These are phyloP conservation scores for Gossypium turneri DNA, from an alignment of 345 rosid genomes.

Conservation along the genomic window DNA sequence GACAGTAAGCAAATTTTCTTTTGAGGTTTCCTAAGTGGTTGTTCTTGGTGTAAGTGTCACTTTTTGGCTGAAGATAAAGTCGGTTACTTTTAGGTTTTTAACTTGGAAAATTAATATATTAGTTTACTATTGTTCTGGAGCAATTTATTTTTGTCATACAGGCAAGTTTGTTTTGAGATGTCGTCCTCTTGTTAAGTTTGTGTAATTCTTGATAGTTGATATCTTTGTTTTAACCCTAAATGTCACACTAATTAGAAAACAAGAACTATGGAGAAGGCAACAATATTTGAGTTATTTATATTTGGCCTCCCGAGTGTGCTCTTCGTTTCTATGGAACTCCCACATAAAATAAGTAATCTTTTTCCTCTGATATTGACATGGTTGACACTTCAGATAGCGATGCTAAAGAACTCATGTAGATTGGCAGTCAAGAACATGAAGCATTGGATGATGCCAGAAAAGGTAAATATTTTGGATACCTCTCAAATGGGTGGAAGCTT, in stretches of 20 bases:
- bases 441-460: slow-evolving; percentile 78
- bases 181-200: background rate
- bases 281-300: background rate
- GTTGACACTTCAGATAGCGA: slow-evolving; percentile 47
- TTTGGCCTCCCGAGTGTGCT: background rate
- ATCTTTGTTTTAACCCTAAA: background rate
- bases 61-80: background rate
- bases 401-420: slow-evolving; percentile 56
- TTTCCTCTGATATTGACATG: background rate
- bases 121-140: background rate
- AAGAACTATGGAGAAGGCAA: background rate
- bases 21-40: background rate
- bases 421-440: slow-evolving; percentile 64
- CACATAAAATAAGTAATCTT: background rate
- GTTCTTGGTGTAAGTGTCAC: background rate
- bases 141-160: background rate
- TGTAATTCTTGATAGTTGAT: background rate
- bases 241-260: background rate
- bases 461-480: slow-evolving; percentile 33
- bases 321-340: background rate
- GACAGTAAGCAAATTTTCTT: background rate
- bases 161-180: background rate
- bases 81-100: background rate
- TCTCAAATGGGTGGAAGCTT: slow-evolving; percentile 7
- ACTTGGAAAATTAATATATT: background rate